Evolutionary conservation across 2,329 filamentous ascomycete genomes (phyloP), one percentile per base, ranked within the genome.

Genomic region (Biscogniauxia marginata): DNA sequence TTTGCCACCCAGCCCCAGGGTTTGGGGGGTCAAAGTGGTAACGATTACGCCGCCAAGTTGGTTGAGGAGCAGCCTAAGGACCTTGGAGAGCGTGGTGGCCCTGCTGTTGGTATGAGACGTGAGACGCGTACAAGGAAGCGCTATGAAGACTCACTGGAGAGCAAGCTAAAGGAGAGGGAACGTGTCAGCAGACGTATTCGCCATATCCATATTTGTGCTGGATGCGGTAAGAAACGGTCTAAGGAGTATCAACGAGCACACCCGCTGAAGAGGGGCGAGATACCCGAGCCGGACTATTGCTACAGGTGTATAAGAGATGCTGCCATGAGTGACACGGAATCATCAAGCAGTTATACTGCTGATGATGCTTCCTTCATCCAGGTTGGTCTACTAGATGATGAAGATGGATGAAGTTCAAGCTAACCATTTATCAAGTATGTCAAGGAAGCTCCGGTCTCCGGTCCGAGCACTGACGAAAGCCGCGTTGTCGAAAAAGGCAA

Each of bases 161-260:
- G 21, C 7, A 34, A 30, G 25, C 21, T 13, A 22, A 34, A 13
- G 49, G 46, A 19, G 20, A 59, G 50, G 11, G 16, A 49, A 16
- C 44, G 56, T 11, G 49, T 65, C 24, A 53, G 63, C 19, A 64
- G 61, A 45, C 59, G 60, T 25, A 64, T 67, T 23, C 63, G 51
- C 9, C 65, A 69, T 52, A 21, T 54, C 25, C 65, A 68, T 59
- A 49, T 63, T 18, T 70, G 67, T 21, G 57, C 59, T 16, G 64
- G 57, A 16, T 70, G 67, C 52, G 67, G 67, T 22, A 63, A 62
- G 47, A 63, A 59, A 51, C 57, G 66, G 13, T 67, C 67, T 16
- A 52, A 46, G 43, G 50, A 44, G 44, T 68, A 67, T 20, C 65
- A 66, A n/a, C 61, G 45, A 25, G 54, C 46, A 45, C 58, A 69